Conservation (phyloP, 176 grass and related monocot species). For the Musa beccarii region DNA sequence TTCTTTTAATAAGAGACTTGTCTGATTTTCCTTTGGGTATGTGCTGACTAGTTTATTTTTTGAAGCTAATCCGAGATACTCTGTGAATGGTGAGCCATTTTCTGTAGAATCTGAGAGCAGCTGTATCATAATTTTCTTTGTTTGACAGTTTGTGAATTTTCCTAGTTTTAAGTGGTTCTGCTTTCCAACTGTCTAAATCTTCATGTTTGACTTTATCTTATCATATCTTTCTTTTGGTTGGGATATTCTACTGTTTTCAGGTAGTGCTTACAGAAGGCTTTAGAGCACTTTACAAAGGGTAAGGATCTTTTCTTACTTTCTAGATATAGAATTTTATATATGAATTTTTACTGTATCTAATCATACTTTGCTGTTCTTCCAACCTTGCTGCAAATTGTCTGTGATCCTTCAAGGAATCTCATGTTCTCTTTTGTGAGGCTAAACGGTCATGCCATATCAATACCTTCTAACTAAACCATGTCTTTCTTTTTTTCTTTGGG, state of each 20-base stretch:
- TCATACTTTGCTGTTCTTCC: not conserved
- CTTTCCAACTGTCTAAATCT: not conserved
- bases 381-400: not conserved
- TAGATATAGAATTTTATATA: not conserved
- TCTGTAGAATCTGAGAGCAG: not conserved
- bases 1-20: not conserved
- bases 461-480: not conserved
- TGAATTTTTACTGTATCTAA: not conserved
- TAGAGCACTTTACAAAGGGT: slow-evolving; percentile 86
- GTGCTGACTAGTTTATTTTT: not conserved
- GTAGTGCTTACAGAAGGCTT: slow-evolving; percentile 66
- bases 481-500: not conserved
- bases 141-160: not conserved
- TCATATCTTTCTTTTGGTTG: not conserved
- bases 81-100: not conserved
- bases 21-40: not conserved
- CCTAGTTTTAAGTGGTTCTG: not conserved
- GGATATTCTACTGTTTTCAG: slow-evolving; percentile 25
- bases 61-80: not conserved
- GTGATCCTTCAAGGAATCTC: too few species aligned
- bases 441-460: not conserved
- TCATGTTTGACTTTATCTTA: not conserved
- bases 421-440: not conserved
- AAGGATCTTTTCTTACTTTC: slow-evolving; percentile 11
- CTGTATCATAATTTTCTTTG: not conserved